Percentiles rank a stretch among this genome's conserved stretches.
Evolutionary conservation across 1,284 basidiomycete species (phyloP).

Genomic region (Apiotrichum sp.): DNA sequence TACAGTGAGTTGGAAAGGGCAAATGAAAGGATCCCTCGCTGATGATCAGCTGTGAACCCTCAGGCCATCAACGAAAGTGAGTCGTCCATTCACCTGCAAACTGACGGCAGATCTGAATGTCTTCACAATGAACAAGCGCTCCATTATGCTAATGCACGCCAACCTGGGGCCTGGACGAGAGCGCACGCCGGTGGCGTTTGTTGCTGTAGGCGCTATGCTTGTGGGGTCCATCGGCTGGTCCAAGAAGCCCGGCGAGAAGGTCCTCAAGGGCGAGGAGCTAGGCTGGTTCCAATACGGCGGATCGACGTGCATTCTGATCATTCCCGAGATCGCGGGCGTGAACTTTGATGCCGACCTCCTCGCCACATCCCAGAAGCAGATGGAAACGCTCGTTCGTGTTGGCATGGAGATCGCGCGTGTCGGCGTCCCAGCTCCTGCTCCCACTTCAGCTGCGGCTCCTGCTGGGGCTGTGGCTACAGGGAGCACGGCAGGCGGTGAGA

Average conservation of each 20-base stretch:
- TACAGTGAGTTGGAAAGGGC: constrained; percentile 33
- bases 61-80: constrained; percentile 66
- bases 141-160: constrained; percentile 34
- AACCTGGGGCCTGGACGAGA: constrained; percentile 39
- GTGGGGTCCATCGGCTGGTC: constrained; percentile 52
- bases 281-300: constrained; percentile 51
- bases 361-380: constrained; percentile 54
- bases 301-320: constrained; percentile 58
- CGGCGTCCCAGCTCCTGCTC: not conserved
- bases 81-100: constrained; percentile 7
- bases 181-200: constrained; percentile 36
- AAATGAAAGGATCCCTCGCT: not conserved
- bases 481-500: not conserved
- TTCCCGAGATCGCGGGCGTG: constrained; percentile 52
- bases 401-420: constrained; percentile 45
- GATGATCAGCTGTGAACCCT: constrained; percentile 49
- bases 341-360: constrained; percentile 63
- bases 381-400: constrained; percentile 69
- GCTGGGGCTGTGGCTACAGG: not conserved
- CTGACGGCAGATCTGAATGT: constrained; percentile 15
- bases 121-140: constrained; percentile 19
- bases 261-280: constrained; percentile 50
- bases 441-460: not conserved
- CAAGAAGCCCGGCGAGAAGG: constrained; percentile 42
- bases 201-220: constrained; percentile 51